Conservation (phyloP, 2,329 filamentous ascomycete genomes). For the Decorospora gaudefroyi region DNA sequence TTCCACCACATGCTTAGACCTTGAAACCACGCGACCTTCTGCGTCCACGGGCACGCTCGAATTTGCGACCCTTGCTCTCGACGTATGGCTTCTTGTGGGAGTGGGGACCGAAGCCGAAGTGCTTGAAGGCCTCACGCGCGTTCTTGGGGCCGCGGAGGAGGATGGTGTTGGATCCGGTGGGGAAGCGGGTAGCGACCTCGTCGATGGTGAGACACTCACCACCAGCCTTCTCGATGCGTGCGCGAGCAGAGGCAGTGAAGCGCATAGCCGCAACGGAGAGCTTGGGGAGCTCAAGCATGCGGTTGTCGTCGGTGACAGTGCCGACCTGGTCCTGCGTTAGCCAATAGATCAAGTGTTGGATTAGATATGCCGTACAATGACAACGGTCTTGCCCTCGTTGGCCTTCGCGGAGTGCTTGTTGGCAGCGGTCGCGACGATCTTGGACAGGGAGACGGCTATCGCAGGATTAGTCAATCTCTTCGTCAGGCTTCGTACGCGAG, state of each 20-base stretch:
- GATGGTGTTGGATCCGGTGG: constrained; percentile 95
- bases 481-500: not conserved
- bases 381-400: constrained; percentile 80
- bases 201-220: constrained; percentile 96
- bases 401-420: constrained; percentile 57
- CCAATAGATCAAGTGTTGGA: not conserved
- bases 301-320: constrained; percentile 97
- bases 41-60: constrained; percentile 98
- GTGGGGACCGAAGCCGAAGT: constrained; percentile 98
- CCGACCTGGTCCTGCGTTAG: constrained; percentile 59
- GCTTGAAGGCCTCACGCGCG: constrained; percentile 95
- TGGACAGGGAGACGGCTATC: constrained; percentile 80
- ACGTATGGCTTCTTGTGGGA: constrained; percentile 99
- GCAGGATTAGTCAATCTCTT: constrained; percentile 23
- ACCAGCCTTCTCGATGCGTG: constrained; percentile 89
- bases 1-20: constrained; percentile 70
- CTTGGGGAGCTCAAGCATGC: constrained; percentile 81
- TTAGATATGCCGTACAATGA: constrained; percentile 60
- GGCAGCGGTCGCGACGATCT: constrained; percentile 70
- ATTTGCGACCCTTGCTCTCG: constrained; percentile 99
- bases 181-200: constrained; percentile 92
- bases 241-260: constrained; percentile 95
- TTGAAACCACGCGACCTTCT: constrained; percentile 99
- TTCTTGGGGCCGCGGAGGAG: constrained; percentile 99
- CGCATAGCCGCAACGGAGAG: constrained; percentile 89